phyloP scores from a whole-genome alignment of 139 green algal genomes.

The Pseudopediastrum boryanum region DNA sequence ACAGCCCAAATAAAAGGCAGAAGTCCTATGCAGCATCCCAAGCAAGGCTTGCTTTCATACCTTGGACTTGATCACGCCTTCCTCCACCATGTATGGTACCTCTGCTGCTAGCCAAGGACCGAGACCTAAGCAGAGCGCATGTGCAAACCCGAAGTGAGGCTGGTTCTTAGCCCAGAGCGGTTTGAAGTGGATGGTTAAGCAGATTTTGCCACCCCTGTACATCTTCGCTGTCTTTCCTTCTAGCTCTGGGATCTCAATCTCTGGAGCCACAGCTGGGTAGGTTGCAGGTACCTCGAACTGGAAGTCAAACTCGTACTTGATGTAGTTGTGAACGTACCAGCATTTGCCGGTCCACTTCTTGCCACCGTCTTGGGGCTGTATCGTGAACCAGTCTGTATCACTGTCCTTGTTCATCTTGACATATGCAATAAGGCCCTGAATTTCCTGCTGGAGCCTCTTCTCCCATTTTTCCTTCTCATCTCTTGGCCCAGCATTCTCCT shows the following conservation, averaged over 20 bases:
- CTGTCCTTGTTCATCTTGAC: conserved; percentile 94
- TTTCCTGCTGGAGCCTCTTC: conserved; percentile 68
- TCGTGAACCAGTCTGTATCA: conserved; percentile 97
- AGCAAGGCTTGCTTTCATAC: conserved; percentile 42
- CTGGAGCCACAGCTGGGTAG: conserved; percentile 84
- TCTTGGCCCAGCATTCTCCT: conserved; percentile 56
- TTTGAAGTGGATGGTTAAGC: conserved; percentile 98
- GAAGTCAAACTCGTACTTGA: conserved; percentile 98
- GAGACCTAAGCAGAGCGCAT: conserved; percentile 94
- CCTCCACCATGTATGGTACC: conserved; percentile 90
- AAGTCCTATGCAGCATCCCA: too few relatives aligned
- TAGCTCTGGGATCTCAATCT: conserved; percentile 95
- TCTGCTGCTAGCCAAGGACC: conserved; percentile 96
- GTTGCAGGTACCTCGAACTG: conserved; percentile 95
- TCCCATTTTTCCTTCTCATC: conserved; percentile 62
- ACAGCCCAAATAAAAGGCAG: too few relatives aligned
- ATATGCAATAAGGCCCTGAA: conserved; percentile 93
- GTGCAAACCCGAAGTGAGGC: conserved; percentile 95
- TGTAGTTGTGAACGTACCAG: conserved; percentile 94
- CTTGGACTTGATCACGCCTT: conserved; percentile 77
- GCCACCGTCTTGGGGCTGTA: conserved; percentile 78
- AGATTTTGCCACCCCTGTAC: conserved; percentile 97
- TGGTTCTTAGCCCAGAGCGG: conserved; percentile 93
- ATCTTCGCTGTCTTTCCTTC: conserved; percentile 98
- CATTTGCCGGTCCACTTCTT: conserved; percentile 88